Conservation (phyloP, 768 basidiomycete species). For the Inosperma sp. region DNA sequence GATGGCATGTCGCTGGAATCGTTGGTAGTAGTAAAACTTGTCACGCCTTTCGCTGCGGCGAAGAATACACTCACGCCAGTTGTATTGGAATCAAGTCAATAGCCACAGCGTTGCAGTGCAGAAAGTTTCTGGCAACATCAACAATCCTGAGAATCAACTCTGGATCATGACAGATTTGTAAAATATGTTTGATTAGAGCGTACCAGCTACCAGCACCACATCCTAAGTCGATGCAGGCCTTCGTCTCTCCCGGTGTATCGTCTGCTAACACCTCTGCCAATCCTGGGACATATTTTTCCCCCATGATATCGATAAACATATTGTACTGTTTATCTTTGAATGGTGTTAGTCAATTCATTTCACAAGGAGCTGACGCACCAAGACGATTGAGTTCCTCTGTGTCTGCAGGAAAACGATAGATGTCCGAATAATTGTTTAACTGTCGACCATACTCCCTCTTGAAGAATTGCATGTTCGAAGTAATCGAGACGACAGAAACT, state of each 20-base stretch:
- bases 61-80: conserved; percentile 44
- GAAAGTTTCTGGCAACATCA: conserved; percentile 69
- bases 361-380: conserved; percentile 36
- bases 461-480: conserved; percentile 58
- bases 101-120: conserved; percentile 61
- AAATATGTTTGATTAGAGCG: conserved; percentile 16
- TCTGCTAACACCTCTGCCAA: conserved; percentile 57
- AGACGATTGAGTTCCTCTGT: conserved; percentile 70
- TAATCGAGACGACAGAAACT: conserved; percentile 62
- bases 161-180: conserved; percentile 13
- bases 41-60: too few species aligned
- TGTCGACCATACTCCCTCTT: conserved; percentile 64
- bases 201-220: conserved; percentile 80
- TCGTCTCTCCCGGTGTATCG: conserved; percentile 51
- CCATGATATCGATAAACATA: conserved; percentile 61
- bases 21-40: conserved; percentile 7
- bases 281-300: conserved; percentile 56
- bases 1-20: conserved; percentile 55
- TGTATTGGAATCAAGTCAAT: conserved; percentile 83
- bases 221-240: conserved; percentile 68
- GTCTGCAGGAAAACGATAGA: conserved; percentile 75
- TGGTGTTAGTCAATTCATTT: conserved; percentile 9
- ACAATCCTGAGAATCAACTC: conserved; percentile 52
- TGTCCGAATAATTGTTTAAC: conserved; percentile 73
- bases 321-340: conserved; percentile 59